Base-by-base conservation (phyloP, 2,329 filamentous ascomycete genomes). In the Fulvia fulva region DNA sequence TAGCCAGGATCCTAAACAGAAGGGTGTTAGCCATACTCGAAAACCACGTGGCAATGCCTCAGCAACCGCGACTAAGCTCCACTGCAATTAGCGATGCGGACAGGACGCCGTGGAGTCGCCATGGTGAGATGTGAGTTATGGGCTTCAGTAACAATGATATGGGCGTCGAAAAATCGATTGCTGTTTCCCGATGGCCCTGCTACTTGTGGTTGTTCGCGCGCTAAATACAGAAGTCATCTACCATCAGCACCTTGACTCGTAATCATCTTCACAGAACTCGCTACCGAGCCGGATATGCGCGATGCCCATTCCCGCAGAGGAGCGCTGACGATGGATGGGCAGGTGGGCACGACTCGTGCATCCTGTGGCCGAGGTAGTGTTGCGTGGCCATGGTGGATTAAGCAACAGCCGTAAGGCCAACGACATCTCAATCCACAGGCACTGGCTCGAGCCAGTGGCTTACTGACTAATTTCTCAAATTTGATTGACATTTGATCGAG, bases 1-100 rank as follows among this genome's bases (percentile, higher is more conserved):
- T 58, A 61, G 23, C 66, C 65, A n/a, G 66, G 66, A 56, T 68
- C 66, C 19, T 63, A 63, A 11, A 67, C 66, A 37, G n/a, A n/a
- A n/a, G n/a, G n/a, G n/a, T n/a, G n/a, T n/a, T n/a, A n/a, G n/a
- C n/a, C n/a, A n/a, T n/a, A n/a, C n/a, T n/a, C n/a, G n/a, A n/a
- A n/a, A n/a, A n/a, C n/a, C n/a, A n/a, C n/a, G n/a, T n/a, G n/a
- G n/a, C n/a, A n/a, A n/a, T n/a, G n/a, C n/a, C n/a, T n/a, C n/a
- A n/a, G n/a, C n/a, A n/a, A n/a, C n/a, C n/a, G n/a, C n/a, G n/a
- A n/a, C n/a, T n/a, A n/a, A n/a, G 66, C 66, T n/a, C 66, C 66
- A 4, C 57, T 61, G 55, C 63, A 65, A 37, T 63, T 65, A 7
- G 63, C 63, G 26, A 65, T 65, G 12, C 63, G 53, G 30, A 65